Evolutionary conservation across 257 asterid genomes (phyloP), one percentile per base, ranked within the genome.

Genomic region (Leptodermis oblonga): DNA sequence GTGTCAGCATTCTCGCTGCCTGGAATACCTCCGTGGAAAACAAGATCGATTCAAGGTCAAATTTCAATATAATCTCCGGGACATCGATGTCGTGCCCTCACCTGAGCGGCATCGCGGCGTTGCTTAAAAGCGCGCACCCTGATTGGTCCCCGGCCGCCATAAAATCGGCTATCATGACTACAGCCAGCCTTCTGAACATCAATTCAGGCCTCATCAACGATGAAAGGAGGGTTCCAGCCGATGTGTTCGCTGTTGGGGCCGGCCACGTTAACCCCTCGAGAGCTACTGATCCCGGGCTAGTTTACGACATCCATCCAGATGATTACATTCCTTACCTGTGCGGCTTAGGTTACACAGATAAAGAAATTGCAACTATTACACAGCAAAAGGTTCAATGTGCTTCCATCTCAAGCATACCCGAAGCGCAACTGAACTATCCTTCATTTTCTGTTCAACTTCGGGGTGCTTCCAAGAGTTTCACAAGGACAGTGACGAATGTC

Each of bases 401-500:
- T 12, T 41, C 46, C 46, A 12, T 41, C 12, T 5, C 46, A 4
- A 4, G 8, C 46, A 41, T 41, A 41, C 12, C 46, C 5, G 46
- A 41, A 41, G 46, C 46, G 12, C 46, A 41, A 12, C 46, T 41
- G 12, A 41, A 41, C 12, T 41, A 41, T 41, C 46, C 46, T 5
- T 41, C 46, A 41, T 41, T 41, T 41, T 41, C 46, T n/a, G 46
- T 4, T 41, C 46, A 41, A 5, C 5, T 4, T 41, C 74, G 59
- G 23, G 63, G 59, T 0, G 28, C 55, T 22, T 17, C 8, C 18
- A 69, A 70, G 34, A 70, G 63, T 2, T 78, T 70, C 67, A 53
- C 74, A 25, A 74, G 79, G 64, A 78, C 82, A 0, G 77, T 78
- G 36, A 78, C 77, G 3, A 70, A 78, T 25, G 71, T 74, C 11